Base-by-base conservation (phyloP, 179 eudicot species). In the Silene coronaria region DNA sequence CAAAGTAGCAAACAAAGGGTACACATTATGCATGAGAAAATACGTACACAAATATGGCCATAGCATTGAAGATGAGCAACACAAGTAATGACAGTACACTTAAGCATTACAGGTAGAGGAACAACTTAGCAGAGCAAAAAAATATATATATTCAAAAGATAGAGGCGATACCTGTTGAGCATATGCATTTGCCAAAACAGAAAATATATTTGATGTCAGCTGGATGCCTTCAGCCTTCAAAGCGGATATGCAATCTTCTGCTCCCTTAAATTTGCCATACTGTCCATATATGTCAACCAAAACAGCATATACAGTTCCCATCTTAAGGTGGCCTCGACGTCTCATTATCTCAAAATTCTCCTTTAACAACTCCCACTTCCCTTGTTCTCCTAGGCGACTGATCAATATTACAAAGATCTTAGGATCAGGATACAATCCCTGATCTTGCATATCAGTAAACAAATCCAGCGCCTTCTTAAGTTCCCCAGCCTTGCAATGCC, bases 211-310 rank as follows among this genome's bases (percentile, higher is more conserved):
- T 70, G 93, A 84, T 34, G 94, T 86, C 62, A 90, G 85, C 76
- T 84, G 85, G 74, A 95, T 73, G 74, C 91, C 91, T 88, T 89
- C 90, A 19, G 65, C 85, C 77, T 83, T 89, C 22, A 95, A 77
- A 75, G 95, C 90, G 71, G 82, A 76, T 72, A 91, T 76, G 69
- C 96, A 87, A 59, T 86, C 90, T 81, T 85, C 87, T 12, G 93
- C 90, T 75, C 84, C 87, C 73, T 81, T 85, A 81, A 79, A 89
- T 60, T 77, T 92, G 77, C 93, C 97, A 72, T 87, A 89, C 81
- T 92, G 96, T 79, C 97, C 97, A 82, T 92, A 94, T 76, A 94
- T 89, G 83, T 90, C 98, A 82, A 88, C 92, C 78, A 94, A 74
- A 80, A 88, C 85, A 24, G 92, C 91, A 80, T 89, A 94, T 22